Evolutionary conservation across 2,329 filamentous ascomycete species (phyloP).

Genomic region (Hymenoscyphus fraxineus): DNA sequence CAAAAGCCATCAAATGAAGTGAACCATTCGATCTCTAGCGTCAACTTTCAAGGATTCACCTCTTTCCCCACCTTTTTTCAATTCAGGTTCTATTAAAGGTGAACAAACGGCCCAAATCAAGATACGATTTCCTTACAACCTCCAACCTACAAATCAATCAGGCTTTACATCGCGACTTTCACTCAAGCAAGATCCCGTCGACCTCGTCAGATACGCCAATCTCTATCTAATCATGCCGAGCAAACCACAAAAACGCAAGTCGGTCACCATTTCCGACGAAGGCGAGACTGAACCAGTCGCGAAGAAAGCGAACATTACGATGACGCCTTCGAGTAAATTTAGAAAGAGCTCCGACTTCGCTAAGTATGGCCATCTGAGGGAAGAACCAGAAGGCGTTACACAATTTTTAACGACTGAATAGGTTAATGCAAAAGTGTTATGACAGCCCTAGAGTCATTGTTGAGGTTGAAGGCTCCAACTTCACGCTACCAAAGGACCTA

Average conservation of each 20-base stretch:
- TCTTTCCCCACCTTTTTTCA: not conserved
- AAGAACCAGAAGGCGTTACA: too few relatives aligned
- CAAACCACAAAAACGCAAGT: not conserved
- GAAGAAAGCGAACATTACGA: not conserved
- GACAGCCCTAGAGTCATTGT: slow-evolving; percentile 10
- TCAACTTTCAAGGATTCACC: not conserved
- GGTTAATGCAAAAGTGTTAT: slow-evolving; percentile 4
- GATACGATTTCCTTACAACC: not conserved
- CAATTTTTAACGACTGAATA: not conserved
- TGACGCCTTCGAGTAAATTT: not conserved
- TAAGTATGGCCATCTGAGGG: not conserved
- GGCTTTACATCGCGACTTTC: not conserved
- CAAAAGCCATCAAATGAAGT: too few relatives aligned
- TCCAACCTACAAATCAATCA: not conserved
- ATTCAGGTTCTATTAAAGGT: not conserved
- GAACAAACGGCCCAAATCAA: not conserved
- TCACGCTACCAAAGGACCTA: slow-evolving; percentile 13
- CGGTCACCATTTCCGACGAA: not conserved
- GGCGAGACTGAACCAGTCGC: not conserved
- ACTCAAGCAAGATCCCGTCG: too few relatives aligned
- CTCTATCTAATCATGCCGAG: not conserved
- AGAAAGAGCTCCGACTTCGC: not conserved
- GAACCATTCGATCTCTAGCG: too few relatives aligned
- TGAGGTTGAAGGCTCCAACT: slow-evolving; percentile 6
- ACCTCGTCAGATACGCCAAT: not conserved